Conservation (phyloP, 257 asterid genomes). For the Solanum clarkiae region DNA sequence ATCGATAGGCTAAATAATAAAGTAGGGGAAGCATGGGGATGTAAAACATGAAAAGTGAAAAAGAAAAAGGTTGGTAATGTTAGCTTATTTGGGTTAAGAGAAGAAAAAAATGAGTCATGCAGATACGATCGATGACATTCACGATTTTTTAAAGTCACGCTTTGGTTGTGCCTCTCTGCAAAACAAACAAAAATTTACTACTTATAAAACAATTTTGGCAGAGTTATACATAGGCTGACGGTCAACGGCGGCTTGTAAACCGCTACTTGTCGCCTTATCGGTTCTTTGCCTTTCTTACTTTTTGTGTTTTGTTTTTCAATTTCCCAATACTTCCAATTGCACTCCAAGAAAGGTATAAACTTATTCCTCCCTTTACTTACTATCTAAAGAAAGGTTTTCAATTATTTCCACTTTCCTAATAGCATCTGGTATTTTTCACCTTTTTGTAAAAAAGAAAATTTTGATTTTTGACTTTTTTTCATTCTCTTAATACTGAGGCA, state of each 20-base stretch:
- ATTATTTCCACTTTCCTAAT: background rate
- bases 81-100: background rate
- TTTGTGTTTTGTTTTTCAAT: background rate
- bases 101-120: background rate
- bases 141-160: background rate
- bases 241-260: constrained; percentile 28
- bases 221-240: background rate
- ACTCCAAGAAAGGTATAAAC: background rate
- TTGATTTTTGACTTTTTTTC: background rate
- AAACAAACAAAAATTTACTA: background rate
- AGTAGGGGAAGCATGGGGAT: background rate
- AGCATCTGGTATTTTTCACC: background rate
- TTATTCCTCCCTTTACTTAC: background rate
- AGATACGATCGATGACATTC: background rate
- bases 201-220: background rate
- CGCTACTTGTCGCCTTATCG: constrained; percentile 29
- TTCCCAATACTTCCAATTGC: background rate
- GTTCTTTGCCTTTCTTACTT: background rate
- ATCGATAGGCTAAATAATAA: background rate
- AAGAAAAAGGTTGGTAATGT: background rate
- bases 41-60: background rate
- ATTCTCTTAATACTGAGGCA: too few species aligned
- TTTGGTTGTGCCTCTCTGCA: background rate
- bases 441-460: background rate
- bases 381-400: background rate